A percentile compares a stretch with the other conserved stretches of the same genome.
Conservation (phyloP, 2,329 filamentous ascomycete genomes). For the Tolypocladium sp. region DNA sequence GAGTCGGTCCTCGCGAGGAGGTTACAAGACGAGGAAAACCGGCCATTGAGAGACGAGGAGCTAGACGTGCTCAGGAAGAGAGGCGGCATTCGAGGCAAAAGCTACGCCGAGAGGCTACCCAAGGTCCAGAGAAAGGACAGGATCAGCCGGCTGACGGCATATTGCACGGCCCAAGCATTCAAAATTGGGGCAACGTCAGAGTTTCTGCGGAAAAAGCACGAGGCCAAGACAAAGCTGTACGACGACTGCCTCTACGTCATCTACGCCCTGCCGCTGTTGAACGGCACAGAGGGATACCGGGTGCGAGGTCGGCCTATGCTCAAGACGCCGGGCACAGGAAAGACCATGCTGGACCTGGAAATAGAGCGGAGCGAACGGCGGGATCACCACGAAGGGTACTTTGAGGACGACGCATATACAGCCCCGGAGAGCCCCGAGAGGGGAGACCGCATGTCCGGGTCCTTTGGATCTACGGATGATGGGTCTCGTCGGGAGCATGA, state of each 20-base stretch:
- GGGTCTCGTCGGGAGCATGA: constrained; percentile 22
- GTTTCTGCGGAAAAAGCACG: constrained; percentile 80
- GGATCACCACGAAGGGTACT: constrained; percentile 87
- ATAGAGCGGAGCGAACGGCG: constrained; percentile 88
- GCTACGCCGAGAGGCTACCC: constrained; percentile 85
- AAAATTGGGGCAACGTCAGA: constrained; percentile 82
- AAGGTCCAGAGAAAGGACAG: constrained; percentile 83
- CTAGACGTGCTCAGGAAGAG: constrained; percentile 52
- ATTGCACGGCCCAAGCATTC: constrained; percentile 91
- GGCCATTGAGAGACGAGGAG: constrained; percentile 60
- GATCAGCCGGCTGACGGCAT: constrained; percentile 83
- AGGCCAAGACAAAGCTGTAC: constrained; percentile 89
- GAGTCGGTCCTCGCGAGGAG: constrained; percentile 24
- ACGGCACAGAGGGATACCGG: constrained; percentile 78
- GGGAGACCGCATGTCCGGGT: constrained; percentile 15
- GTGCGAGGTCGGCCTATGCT: constrained; percentile 84
- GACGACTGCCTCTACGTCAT: constrained; percentile 96
- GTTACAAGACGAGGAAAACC: constrained; percentile 48
- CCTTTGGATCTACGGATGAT: constrained; percentile 20
- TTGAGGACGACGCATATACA: constrained; percentile 60
- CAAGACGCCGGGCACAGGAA: constrained; percentile 81
- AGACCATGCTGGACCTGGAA: constrained; percentile 86
- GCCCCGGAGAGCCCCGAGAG: constrained; percentile 21
- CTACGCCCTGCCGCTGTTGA: constrained; percentile 83
- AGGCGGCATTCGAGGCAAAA: constrained; percentile 64